A percentile compares a stretch with the other conserved stretches of the same genome.
Conservation (phyloP, 2,329 filamentous ascomycete species). For the Emergomyces orientalis region DNA sequence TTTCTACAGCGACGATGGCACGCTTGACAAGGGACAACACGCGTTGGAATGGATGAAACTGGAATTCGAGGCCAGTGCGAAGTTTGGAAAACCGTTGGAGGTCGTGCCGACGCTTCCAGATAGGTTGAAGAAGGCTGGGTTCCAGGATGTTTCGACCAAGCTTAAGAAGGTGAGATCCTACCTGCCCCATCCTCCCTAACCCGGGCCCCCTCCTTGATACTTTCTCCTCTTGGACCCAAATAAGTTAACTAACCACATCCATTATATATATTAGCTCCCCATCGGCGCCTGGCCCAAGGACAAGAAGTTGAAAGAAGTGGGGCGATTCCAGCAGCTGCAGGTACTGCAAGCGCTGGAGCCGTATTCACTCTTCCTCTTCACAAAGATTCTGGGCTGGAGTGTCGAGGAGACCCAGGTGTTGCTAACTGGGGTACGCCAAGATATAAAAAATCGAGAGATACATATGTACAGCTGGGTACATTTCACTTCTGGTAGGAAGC, state of each 20-base stretch:
- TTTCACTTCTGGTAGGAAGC: slow-evolving; percentile 3
- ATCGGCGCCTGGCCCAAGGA: slow-evolving; percentile 36
- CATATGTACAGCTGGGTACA: slow-evolving; percentile 21
- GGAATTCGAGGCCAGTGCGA: slow-evolving; percentile 14
- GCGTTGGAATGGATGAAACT: not conserved
- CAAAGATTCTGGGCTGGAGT: slow-evolving; percentile 23
- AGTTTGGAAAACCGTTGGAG: slow-evolving; percentile 28
- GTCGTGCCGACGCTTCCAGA: slow-evolving; percentile 31
- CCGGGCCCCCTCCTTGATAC: too few relatives aligned
- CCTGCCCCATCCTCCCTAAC: not conserved
- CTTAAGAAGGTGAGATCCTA: slow-evolving; percentile 31
- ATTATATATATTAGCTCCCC: slow-evolving; percentile 17
- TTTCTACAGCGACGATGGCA: slow-evolving; percentile 25
- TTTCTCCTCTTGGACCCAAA: not conserved
- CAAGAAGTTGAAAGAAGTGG: slow-evolving; percentile 42
- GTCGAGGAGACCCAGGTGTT: slow-evolving; percentile 27
- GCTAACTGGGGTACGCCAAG: slow-evolving; percentile 25
- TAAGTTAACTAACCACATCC: not conserved
- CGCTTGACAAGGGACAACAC: slow-evolving; percentile 6
- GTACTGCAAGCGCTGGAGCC: slow-evolving; percentile 20
- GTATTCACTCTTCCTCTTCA: slow-evolving; percentile 23
- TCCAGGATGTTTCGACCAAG: slow-evolving; percentile 43
- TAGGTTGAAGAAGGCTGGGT: slow-evolving; percentile 45
- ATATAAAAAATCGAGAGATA: slow-evolving; percentile 24
- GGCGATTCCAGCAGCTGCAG: slow-evolving; percentile 22